Base-by-base conservation (phyloP, 2,329 filamentous ascomycete species). In the Paecilomyces sp. region DNA sequence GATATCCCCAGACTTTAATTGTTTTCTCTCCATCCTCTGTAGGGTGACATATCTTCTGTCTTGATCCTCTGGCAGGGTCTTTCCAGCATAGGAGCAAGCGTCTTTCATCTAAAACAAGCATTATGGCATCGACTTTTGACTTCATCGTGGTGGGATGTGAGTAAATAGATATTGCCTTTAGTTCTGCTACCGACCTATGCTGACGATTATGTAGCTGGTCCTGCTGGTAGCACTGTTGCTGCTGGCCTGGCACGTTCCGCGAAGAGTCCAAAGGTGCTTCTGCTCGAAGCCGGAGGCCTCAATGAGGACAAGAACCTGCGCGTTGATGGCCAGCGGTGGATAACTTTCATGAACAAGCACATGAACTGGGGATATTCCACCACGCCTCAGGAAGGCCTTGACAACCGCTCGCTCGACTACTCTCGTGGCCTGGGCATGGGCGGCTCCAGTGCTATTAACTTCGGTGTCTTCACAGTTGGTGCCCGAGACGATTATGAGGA, bases 401-500 rank as follows among this genome's bases (percentile, higher is more conserved):
- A 70, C 15, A 70, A 71, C 33, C 79, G 79, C 1, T 71, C 77
- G 61, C 65, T 84, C 2, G 77, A 80, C 62, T 82, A 82, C 62
- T 77, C 77, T 5, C 78, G 82, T 1, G 82, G 83, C 0, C 76
- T 76, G 56, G 80, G 79, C 0, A 69, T 85, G 0, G 82, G 83
- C 1, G 83, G 83, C 1, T 79, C 77, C 3, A 80, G 74, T 57
- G 79, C 80, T 7, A 81, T 84, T 63, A 85, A 85, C 66, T 85
- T 84, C 59, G 77, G 79, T 15, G 78, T 81, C 13, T 87, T 77
- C 68, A 81, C 77, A 2, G 64, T 81, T 28, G 86, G 87, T 2
- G 79, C 83, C 1, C 73, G 75, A 1, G 83, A 84, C 57, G 86
- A 89, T 63, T 88, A 85, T 61, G 79, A 88, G 30, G 78, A 83